Base-by-base conservation (phyloP, 1,139 yeast species). In the Scheffersomyces cryptocercus region DNA sequence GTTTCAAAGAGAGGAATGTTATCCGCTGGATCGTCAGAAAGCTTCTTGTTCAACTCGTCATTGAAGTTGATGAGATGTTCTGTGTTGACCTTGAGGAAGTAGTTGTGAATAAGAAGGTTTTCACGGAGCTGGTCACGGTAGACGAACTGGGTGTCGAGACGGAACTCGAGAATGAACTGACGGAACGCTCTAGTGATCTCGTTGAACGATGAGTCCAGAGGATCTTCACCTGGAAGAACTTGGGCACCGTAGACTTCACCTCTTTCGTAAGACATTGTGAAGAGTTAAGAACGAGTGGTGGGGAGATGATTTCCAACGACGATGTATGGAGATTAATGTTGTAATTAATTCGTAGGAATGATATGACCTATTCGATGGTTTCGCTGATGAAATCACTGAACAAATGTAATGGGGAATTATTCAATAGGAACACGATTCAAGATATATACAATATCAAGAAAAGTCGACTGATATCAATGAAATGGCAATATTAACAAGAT, bases 91-190 rank as follows among this genome's bases (percentile, higher is more conserved):
- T 81, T 77, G 41, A 95, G 69, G 38, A 77, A 79, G 65, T 84
- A 90, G 58, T 85, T 82, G 50, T 85, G 84, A 51, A 89, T 84
- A 45, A 91, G 73, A 44, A 95, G 73, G 62, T 91, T 90, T 57
- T 90, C 96, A 54, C 97, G 77, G 44, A 95, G 74, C 63, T 91
- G 97, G 55, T 90, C 97, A 73, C 99, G 77, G 71, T 95, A 95
- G 36, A 90, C 73, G 65, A 88, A 93, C 61, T 84, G 85, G 45
- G 88, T 81, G 58, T 88, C 87, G 51, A 88, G 76, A 67, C 96
- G 80, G 62, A 88, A 95, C 63, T 91, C 96, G 46, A 90, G 75
- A 39, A 95, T 79, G 63, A 95, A 95, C 52, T 82, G 76, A 51
- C 85, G 81, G 73, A 93, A 90, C 14, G 91, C 88, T 53, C 82